Evolutionary conservation across 768 basidiomycete genomes (phyloP), one percentile per base, ranked within the genome.

Genomic region (Mycena metata): DNA sequence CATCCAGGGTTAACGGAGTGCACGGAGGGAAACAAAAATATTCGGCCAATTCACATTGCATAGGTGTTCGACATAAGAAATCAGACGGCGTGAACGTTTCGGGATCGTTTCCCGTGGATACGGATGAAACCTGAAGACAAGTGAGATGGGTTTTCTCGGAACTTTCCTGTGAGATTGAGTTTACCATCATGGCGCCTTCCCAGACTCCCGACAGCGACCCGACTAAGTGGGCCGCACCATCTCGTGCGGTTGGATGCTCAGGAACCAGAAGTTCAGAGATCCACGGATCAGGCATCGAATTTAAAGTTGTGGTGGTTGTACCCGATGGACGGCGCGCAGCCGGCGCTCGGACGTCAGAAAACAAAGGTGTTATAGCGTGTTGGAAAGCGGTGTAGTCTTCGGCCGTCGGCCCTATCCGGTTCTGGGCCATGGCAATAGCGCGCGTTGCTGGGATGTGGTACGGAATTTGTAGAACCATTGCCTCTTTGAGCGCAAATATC

Each of bases 171-270:
- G 62, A 62, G 19, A 26, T 24, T 33, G 17, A 39, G 74, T 80
- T 74, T 70, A 89, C 90, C 86, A 87, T 87, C 74, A 84, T 87
- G 52, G 80, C 81, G 1, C 90, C 90, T 77, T 90, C 85, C 90
- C 90, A 91, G 66, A 85, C 73, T 4, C 88, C 89, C 33, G 86
- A 80, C 61, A 90, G 79, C 39, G 81, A 75, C 19, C 86, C 87
- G 43, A 84, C 83, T 26, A 75, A 69, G 55, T 75, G 73, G n/a
- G 76, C 75, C 67, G 73, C 43, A 41, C 47, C 72, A 13, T 75
- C 73, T 26, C 66, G 69, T 45, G 65, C 54, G 13, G 65, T 47
- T 57, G 72, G 23, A 39, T 43, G 67, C 39, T 16, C 51, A 16
- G 41, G 69, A 45, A 21, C 30, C 24, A 67, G 49, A 23, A 64